phyloP scores from a whole-genome alignment of 169 alveolate species.

The Eimeria sp. region DNA sequence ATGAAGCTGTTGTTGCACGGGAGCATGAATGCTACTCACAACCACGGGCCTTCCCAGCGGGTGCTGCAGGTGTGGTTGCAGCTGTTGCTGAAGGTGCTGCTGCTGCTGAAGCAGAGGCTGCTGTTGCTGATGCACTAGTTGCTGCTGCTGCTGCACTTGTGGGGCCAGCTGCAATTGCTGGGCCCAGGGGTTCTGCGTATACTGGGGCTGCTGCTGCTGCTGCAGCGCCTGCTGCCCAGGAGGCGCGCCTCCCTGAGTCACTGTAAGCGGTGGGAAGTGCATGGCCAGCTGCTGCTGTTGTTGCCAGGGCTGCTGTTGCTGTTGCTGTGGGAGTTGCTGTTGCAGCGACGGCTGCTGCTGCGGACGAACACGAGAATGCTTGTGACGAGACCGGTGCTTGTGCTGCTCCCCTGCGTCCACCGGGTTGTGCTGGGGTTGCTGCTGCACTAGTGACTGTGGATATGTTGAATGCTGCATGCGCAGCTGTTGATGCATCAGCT shows the following conservation, averaged over 20 bases:
- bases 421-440: neutral
- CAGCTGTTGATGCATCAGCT: neutral
- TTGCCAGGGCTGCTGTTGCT: neutral
- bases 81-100: neutral
- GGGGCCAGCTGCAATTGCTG: neutral
- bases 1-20: slow-evolving; percentile 10
- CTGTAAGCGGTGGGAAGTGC: neutral
- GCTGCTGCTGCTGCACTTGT: slow-evolving; percentile 4
- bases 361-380: neutral
- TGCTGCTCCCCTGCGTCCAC: neutral
- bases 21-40: neutral
- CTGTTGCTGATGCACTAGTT: neutral
- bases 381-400: neutral
- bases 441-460: slow-evolving; percentile 21
- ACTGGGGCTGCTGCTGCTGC: neutral
- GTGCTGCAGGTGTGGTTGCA: slow-evolving; percentile 3
- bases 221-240: slow-evolving; percentile 21
- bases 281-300: slow-evolving; percentile 12
- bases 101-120: neutral
- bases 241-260: neutral
- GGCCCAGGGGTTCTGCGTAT: neutral
- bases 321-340: neutral
- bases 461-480: neutral
- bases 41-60: neutral
- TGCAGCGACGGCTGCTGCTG: slow-evolving; percentile 5